Percentiles rank a stretch among this genome's conserved stretches.
phyloP scores from a whole-genome alignment of 371 early-diverging fungal genomes.

The Mucor indicus region DNA sequence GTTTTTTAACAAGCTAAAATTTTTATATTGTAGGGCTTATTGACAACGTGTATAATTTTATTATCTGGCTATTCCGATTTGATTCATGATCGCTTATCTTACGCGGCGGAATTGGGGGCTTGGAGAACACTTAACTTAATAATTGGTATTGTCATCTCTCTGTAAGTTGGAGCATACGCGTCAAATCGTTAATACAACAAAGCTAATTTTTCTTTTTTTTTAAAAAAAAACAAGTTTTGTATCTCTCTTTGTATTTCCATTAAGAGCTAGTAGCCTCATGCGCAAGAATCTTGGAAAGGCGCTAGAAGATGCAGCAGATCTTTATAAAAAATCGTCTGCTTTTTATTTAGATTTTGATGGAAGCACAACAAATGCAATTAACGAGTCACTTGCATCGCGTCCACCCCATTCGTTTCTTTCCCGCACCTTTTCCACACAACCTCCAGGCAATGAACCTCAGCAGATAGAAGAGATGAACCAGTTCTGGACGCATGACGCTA shows the following conservation, averaged over 20 bases:
- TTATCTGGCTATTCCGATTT: slow-evolving; percentile 33
- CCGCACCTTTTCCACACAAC: slow-evolving; percentile 9
- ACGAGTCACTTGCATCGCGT: no score
- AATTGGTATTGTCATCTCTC: slow-evolving; percentile 33
- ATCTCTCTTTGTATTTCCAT: slow-evolving; percentile 32
- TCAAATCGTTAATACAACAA: background rate
- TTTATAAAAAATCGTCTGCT: slow-evolving; percentile 27
- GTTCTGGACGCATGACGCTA: slow-evolving; percentile 51
- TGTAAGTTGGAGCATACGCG: slow-evolving; percentile 17
- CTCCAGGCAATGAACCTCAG: background rate
- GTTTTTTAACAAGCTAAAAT: no score
- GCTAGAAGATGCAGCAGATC: slow-evolving; percentile 31
- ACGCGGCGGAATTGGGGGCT: slow-evolving; percentile 21
- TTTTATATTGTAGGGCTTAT: no score
- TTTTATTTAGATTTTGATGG: slow-evolving; percentile 25
- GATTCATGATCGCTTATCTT: slow-evolving; percentile 24
- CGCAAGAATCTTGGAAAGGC: slow-evolving; percentile 34
- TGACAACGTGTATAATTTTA: slow-evolving; percentile 32
- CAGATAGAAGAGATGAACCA: slow-evolving; percentile 4
- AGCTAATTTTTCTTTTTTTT: no score
- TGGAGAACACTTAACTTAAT: slow-evolving; percentile 36
- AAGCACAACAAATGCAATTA: slow-evolving; percentile 1
- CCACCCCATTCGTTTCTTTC: background rate
- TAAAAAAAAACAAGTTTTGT: no score
- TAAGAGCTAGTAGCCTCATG: slow-evolving; percentile 31